Evolutionary conservation across 305 asterid genomes (phyloP), one percentile per base, ranked within the genome.

Genomic region (Stenogyne calaminthoides): DNA sequence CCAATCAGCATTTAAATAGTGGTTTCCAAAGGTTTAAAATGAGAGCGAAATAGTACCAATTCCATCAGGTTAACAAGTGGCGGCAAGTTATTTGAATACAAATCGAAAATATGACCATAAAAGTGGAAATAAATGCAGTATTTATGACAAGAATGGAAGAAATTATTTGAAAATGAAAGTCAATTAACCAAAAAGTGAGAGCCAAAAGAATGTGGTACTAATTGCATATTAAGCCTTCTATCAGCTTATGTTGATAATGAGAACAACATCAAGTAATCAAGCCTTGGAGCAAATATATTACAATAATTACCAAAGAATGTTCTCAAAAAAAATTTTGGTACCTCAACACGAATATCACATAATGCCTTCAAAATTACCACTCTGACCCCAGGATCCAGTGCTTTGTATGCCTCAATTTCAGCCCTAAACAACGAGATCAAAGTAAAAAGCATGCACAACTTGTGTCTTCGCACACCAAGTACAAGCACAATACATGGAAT

Each of bases 311-410:
- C 32, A 2, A 42, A 65, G 22, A 47, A 69, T 27, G 64, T 52
- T 22, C 47, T 32, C 51, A 63, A 63, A 19, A 57, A 3, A 63
- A 63, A 19, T 52, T 9, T n/a, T 25, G 22, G 67, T 87, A 95
- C 99, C 99, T 93, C 98, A 68, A 95, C 98, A 54, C 99, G 98
- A 84, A 95, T 95, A 83, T 95, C 99, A 63, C 99, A 95, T 72
- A 93, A 72, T 29, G 99, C 99, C 89, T 95, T 95, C 83, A 95
- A 78, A 80, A 95, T 95, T 82, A 92, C 86, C 86, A 93, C 97
- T 39, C 99, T 90, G 64, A 93, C 93, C 9, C 86, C 95, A 59
- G 98, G 98, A 79, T 93, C 96, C 66, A 95, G 90, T 47, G 87
- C 78, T 64, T 76, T 81, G 78, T 95, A 95, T 44, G 88, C 89